phyloP scores from a whole-genome alignment of 768 basidiomycete species.

The Auriscalpium vulgare region DNA sequence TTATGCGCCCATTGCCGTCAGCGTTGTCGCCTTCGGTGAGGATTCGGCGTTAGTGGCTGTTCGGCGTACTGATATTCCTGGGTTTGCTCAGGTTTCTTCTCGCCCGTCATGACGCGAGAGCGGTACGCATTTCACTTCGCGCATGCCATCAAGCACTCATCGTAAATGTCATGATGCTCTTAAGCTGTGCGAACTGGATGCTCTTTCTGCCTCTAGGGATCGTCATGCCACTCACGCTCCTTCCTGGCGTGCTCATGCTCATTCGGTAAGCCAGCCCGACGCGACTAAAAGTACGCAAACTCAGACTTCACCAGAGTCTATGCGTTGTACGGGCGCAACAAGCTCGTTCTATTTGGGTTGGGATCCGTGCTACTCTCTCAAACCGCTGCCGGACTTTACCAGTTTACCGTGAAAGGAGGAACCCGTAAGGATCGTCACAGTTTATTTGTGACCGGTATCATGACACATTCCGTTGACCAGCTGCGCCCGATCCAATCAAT shows the following conservation, averaged over 20 bases:
- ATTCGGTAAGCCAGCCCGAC: constrained; percentile 3
- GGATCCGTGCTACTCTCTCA: constrained; percentile 5
- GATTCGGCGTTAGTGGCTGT: too few relatives aligned
- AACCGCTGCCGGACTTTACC: constrained; percentile 8
- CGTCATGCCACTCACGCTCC: constrained; percentile 7
- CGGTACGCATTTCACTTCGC: constrained; percentile 1
- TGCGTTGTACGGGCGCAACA: constrained; percentile 12
- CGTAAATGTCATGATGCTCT: not conserved
- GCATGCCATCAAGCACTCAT: too few relatives aligned
- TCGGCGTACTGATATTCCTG: not conserved
- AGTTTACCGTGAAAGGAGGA: constrained; percentile 7
- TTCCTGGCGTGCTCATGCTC: constrained; percentile 14
- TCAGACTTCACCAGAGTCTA: constrained; percentile 4
- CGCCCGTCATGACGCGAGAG: constrained; percentile 9
- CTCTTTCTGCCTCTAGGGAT: constrained; percentile 13
- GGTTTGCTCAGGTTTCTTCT: constrained; percentile 5
- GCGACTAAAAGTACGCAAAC: not conserved
- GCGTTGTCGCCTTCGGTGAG: constrained; percentile 11
- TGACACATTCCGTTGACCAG: not conserved
- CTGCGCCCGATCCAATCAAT: constrained; percentile 10
- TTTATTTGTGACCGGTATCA: not conserved
- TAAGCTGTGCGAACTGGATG: constrained; percentile 11
- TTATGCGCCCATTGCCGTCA: constrained; percentile 7
- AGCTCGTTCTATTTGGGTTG: constrained; percentile 5
- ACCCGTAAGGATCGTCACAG: not conserved